phyloP scores from a whole-genome alignment of 805 yeast species.

The Pichia sporocuriosa region DNA sequence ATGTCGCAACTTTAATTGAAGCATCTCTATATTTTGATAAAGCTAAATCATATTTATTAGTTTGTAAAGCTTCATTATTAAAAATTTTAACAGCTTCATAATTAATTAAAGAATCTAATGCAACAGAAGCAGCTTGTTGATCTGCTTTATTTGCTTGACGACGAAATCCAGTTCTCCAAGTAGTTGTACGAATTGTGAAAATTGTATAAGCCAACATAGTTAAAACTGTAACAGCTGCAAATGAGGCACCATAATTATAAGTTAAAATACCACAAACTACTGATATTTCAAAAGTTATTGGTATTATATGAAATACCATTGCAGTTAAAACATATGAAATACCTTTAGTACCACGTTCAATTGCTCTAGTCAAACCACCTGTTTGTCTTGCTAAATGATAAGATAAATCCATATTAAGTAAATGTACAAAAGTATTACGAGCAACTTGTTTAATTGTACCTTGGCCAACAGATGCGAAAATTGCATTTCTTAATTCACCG shows the following conservation, averaged over 20 bases:
- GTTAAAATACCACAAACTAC: conserved; percentile 92
- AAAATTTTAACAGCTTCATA: conserved; percentile 93
- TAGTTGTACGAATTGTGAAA: conserved; percentile 86
- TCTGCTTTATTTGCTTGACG: conserved; percentile 88
- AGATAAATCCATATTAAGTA: conserved; percentile 75
- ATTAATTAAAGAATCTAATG: conserved; percentile 87
- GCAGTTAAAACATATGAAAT: conserved; percentile 88
- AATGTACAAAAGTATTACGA: conserved; percentile 74
- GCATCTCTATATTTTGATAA: conserved; percentile 67
- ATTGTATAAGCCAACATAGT: conserved; percentile 87
- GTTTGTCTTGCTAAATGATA: conserved; percentile 91
- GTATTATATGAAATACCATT: conserved; percentile 95
- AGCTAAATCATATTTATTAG: conserved; percentile 70
- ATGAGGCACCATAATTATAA: conserved; percentile 81
- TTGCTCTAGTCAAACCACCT: conserved; percentile 93
- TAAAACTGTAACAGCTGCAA: conserved; percentile 79
- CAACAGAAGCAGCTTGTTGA: conserved; percentile 91
- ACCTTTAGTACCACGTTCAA: conserved; percentile 97
- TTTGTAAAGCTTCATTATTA: conserved; percentile 81
- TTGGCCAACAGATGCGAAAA: conserved; percentile 93
- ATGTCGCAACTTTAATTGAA: conserved; percentile 75
- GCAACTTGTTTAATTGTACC: conserved; percentile 90
- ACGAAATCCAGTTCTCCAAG: conserved; percentile 94
- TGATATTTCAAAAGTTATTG: conserved; percentile 84
- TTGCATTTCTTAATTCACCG: conserved; percentile 92